Evolutionary conservation across 768 basidiomycete species (phyloP), one percentile per base, ranked within the genome.

Genomic region (Termitomyces sp.): DNA sequence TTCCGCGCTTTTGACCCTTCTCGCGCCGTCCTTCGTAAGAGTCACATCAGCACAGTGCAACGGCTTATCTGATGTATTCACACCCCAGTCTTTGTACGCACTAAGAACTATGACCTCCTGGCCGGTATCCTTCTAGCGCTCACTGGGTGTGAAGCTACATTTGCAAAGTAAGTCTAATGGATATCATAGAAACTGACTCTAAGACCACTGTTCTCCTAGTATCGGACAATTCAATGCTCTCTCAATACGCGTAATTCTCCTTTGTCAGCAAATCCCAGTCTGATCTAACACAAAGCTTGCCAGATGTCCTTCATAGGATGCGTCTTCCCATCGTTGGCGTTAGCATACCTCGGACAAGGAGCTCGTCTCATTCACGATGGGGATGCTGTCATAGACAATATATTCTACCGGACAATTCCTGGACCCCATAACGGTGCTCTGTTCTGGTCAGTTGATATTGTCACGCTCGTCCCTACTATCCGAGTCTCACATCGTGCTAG

Each of bases 301-400:
- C 39, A 83, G 78, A 66, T 84, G 26, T 83, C 82, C 0, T 88
- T 88, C 65, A 65, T 68, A 26, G 60, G 54, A 12, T 71, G 85
- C 52, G 84, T 82, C 1, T 88, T 85, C 64, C 86, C 86, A 0
- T 78, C 79, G 16, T 72, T 90, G 37, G 59, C 85, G 0, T 74
- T 90, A 0, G 82, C 84, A 6, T 90, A 90, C 64, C 81, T 90
- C 16, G 88, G 88, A 1, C 88, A 90, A 70, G 88, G 88, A 16
- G 83, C 88, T 12, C 75, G 80, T 2, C 71, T 90, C 37, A 81
- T 88, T 57, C 55, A 62, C 3, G 77, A 84, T 56, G 81, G 82
- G 5, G 77, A 78, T 24, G 61, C 43, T 0, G 79, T 86, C 22
- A 63, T 89, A 4, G 13, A 62, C 0, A 85, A 86, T 60, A 70